These are phyloP conservation scores for Colletotrichum costaricense DNA, from an alignment of 2,329 filamentous ascomycete species.

Conservation along the genomic window DNA sequence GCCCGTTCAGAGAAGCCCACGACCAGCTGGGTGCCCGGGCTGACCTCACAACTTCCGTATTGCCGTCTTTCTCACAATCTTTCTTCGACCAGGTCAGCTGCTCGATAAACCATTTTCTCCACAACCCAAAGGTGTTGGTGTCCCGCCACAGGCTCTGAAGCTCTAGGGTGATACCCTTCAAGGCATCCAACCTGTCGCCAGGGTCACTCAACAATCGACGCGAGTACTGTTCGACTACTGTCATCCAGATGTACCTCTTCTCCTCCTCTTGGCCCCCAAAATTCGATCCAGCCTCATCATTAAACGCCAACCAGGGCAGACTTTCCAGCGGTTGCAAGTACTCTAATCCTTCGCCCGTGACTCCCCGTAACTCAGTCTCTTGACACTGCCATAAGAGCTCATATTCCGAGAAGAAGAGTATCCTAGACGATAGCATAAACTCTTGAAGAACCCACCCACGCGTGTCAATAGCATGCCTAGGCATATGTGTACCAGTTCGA, in stretches of 20 bases:
- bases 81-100: conserved; percentile 22
- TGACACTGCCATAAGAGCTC: conserved; percentile 38
- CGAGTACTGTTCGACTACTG: conserved; percentile 18
- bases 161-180: conserved; percentile 15
- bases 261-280: not conserved
- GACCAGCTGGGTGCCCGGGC: conserved; percentile 26
- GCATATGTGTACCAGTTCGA: not conserved
- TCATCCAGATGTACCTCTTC: conserved; percentile 18
- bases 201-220: not conserved
- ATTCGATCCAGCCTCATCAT: not conserved
- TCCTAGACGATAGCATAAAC: conserved; percentile 35
- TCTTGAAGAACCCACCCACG: conserved; percentile 38
- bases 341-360: not conserved
- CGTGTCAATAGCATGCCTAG: conserved; percentile 21
- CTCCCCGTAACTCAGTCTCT: conserved; percentile 18
- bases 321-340: conserved; percentile 25
- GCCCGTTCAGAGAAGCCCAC: conserved; percentile 22
- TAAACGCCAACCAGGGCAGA: conserved; percentile 15
- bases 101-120: conserved; percentile 22
- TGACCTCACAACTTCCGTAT: not conserved
- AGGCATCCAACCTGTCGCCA: conserved; percentile 6
- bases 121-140: conserved; percentile 7
- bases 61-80: not conserved
- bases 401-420: conserved; percentile 36
- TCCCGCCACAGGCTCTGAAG: conserved; percentile 21